Conservation (phyloP, 305 asterid genomes). For the Fraxinus angustifolia region DNA sequence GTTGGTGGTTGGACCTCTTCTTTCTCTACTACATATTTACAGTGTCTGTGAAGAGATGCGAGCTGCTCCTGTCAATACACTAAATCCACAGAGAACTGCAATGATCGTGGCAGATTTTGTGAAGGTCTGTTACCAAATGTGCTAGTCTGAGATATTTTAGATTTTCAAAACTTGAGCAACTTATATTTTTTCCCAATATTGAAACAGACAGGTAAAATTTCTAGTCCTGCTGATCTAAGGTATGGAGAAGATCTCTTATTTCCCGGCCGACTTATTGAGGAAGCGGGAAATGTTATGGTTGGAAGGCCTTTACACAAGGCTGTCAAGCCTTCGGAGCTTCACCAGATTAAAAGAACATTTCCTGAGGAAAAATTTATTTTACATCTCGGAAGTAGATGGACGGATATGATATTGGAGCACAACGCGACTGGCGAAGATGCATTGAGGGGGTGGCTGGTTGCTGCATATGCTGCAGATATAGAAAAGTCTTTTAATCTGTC, state of each 20-base stretch:
- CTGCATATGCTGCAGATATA: conserved; percentile 73
- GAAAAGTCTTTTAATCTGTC: conserved; percentile 31
- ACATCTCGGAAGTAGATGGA: conserved; percentile 46
- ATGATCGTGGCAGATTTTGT: conserved; percentile 76
- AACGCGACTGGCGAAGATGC: conserved; percentile 89
- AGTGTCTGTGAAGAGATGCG: conserved; percentile 88
- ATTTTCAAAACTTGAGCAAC: conserved; percentile 14
- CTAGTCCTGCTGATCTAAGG: conserved; percentile 86
- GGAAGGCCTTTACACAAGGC: conserved; percentile 69
- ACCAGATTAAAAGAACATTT: conserved; percentile 48
- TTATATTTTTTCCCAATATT: conserved; percentile 2
- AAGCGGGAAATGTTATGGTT: conserved; percentile 82
- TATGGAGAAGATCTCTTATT: conserved; percentile 77
- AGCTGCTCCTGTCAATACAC: conserved; percentile 91
- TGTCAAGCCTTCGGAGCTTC: conserved; percentile 66
- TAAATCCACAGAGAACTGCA: conserved; percentile 94
- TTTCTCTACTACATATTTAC: conserved; percentile 65
- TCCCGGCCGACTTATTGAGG: conserved; percentile 74
- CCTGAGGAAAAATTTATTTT: conserved; percentile 66
- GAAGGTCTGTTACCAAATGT: conserved; percentile 47
- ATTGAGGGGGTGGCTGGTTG: conserved; percentile 92
- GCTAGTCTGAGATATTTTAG: conserved; percentile 14
- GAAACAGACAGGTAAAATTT: conserved; percentile 65
- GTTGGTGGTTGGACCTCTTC: conserved; percentile 81
- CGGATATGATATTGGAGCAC: conserved; percentile 77